A percentile compares a stretch with the other conserved stretches of the same genome.
These are phyloP conservation scores for Caryopteris hybrid DNA, from an alignment of 305 asterid species.

Conservation along the genomic window DNA sequence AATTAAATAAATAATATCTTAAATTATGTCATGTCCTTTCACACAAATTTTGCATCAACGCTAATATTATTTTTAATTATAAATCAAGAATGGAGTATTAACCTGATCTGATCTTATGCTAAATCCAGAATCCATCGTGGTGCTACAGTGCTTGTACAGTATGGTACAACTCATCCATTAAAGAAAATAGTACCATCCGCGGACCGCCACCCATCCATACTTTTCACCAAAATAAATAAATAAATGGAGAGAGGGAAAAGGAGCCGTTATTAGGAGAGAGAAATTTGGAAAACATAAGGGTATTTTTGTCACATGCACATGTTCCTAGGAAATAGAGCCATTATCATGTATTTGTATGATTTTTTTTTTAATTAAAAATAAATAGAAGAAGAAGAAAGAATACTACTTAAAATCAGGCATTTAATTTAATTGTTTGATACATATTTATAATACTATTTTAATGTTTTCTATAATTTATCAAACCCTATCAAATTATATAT, in stretches of 20 bases:
- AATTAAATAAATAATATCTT: too few relatives aligned
- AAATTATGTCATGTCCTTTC: too few relatives aligned
- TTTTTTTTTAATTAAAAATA: too few relatives aligned
- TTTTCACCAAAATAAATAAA: background rate
- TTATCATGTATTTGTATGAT: too few relatives aligned
- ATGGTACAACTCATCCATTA: background rate
- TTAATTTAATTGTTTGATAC: too few relatives aligned
- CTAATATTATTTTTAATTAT: background rate
- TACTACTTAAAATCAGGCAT: too few relatives aligned
- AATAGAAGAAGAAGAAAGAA: too few relatives aligned
- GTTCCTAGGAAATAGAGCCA: too few relatives aligned
- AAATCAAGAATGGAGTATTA: background rate
- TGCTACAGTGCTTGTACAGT: constrained; percentile 1
- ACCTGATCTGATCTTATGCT: background rate
- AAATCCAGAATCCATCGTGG: background rate
- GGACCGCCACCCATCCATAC: background rate
- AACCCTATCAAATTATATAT: too few relatives aligned
- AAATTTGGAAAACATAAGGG: constrained; percentile 18
- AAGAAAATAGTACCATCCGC: background rate
- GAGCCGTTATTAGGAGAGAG: constrained; percentile 24
- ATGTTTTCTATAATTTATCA: too few relatives aligned
- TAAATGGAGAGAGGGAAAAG: background rate
- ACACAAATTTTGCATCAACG: too few relatives aligned
- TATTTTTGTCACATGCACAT: constrained; percentile 20
- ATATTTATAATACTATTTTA: too few relatives aligned